Base-by-base conservation (phyloP, 2,329 filamentous ascomycete species). In the Penicillium sp. region DNA sequence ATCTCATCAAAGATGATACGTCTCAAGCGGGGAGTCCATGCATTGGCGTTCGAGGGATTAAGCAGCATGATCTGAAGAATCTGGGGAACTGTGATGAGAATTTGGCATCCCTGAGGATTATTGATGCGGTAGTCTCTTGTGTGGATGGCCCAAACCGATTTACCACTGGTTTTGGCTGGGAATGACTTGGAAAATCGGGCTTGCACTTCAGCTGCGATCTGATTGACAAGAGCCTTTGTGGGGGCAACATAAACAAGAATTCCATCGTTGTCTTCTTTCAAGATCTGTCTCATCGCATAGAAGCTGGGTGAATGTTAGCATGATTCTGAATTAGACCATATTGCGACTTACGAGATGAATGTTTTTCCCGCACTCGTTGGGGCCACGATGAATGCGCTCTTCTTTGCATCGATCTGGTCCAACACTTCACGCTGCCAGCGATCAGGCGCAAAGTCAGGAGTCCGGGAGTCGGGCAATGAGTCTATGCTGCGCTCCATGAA, bases 1-100 rank as follows among this genome's bases (percentile, higher is more conserved):
- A 93, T 86, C 74, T 93, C 89, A 67, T 93, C 89, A 58, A 93
- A 93, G 50, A 93, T 91, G 68, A 93, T 91, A 49, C 88, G 82
- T 65, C 85, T 89, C 15, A 93, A 82, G 52, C 87, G 78, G 4
- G 80, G 80, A 0, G 88, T 83, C 89, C 89, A 93, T 2, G 78
- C 76, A 9, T 81, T 83, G 4, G 88, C 86, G 63, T 91, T 89
- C 0, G 79, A 77, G 0, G 88, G 86, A 0, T 84, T 80, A 50
- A 89, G 76, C 1, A 93, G 78, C 87, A 93, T 90, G 54, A 90
- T 91, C 65, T 93, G 89, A 2, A 93, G 77, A 40, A 93, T 87
- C 67, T 91, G 86, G 0, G 89, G 89, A 0, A 93, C 89, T 0
- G 89, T 93, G 12, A 93, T 87, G 13, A 93, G 74, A 3, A 93